Conservation (phyloP, 371 early-diverging fungal species). For the Haplosporangium sp. region DNA sequence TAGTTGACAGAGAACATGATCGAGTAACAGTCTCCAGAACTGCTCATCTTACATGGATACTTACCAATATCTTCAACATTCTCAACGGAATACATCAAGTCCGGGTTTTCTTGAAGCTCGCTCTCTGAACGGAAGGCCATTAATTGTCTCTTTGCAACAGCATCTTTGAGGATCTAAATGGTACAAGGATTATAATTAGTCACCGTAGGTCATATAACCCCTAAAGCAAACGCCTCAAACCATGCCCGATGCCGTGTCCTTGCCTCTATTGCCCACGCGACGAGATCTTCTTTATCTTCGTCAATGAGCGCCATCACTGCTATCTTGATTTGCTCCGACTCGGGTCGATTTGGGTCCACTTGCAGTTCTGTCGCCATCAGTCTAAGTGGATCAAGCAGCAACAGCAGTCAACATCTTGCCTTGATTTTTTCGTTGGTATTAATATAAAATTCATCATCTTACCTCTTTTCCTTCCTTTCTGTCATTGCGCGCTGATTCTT, state of each 20-base stretch:
- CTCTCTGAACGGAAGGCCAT: conserved; percentile 44
- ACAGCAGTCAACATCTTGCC: background rate
- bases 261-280: conserved; percentile 43
- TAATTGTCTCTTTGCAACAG: conserved; percentile 20
- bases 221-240: background rate
- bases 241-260: background rate
- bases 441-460: background rate
- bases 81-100: conserved; percentile 45
- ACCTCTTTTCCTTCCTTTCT: conserved; percentile 43
- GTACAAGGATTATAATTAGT: too few species aligned
- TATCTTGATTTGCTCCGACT: conserved; percentile 39
- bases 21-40: too few species aligned
- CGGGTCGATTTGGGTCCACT: conserved; percentile 20
- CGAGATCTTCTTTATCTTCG: conserved; percentile 35
- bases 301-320: conserved; percentile 34
- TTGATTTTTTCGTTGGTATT: too few species aligned
- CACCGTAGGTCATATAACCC: background rate
- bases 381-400: conserved; percentile 2
- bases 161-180: conserved; percentile 35
- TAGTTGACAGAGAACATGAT: too few species aligned
- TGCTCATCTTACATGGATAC: background rate
- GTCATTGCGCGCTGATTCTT: background rate
- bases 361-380: conserved; percentile 34
- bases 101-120: conserved; percentile 45
- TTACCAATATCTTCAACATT: conserved; percentile 49